Evolutionary conservation across 768 basidiomycete species (phyloP), one percentile per base, ranked within the genome.

Genomic region (Phanerochaete carnosa): DNA sequence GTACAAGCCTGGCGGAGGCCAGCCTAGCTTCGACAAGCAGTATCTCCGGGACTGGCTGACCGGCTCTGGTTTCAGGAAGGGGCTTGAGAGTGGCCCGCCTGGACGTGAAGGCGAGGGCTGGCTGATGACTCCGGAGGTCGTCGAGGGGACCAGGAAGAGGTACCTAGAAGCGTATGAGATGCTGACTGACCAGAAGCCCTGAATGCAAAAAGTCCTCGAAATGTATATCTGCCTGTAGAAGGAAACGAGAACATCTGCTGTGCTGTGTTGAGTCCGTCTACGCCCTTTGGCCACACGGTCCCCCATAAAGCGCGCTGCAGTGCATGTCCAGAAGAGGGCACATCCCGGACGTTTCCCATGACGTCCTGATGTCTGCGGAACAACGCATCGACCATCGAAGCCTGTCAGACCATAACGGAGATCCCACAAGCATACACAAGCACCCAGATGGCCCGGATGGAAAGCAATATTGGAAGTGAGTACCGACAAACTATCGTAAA

Each of bases 1-100:
- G 2, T 98, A 97, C 74, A 74, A 75, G 30, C 79, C 86, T 3
- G 97, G 95, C 3, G 78, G 82, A 35, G 69, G 86, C 0, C 96
- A 97, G 74, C 84, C 89, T 22, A 94, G 93, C 69, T 98, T 97
- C 69, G 97, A 98, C 73, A 99, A 98, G 76, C 97, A 99, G 75
- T 98, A 90, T 68, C 76, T 98, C 58, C 80, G 97, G 22, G 95
- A 98, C 70, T 93, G 94, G 88, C 77, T 99, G 29, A 87, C 88
- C 12, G 69, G 75, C 28, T 75, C 77, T 7, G 94, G 94, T 0
- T 94, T 92, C 70, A 78, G 74, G 64, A 90, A 89, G 69, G 92
- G 92, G 1, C 72, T 92, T n/a, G 92, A 94, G 71, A 81, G 76
- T 54, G 92, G 92, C 13, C 84, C 83, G 0, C 77, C 83, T 61